Conservation (phyloP, 2,329 filamentous ascomycete species). For the Parastagonospora avenae region DNA sequence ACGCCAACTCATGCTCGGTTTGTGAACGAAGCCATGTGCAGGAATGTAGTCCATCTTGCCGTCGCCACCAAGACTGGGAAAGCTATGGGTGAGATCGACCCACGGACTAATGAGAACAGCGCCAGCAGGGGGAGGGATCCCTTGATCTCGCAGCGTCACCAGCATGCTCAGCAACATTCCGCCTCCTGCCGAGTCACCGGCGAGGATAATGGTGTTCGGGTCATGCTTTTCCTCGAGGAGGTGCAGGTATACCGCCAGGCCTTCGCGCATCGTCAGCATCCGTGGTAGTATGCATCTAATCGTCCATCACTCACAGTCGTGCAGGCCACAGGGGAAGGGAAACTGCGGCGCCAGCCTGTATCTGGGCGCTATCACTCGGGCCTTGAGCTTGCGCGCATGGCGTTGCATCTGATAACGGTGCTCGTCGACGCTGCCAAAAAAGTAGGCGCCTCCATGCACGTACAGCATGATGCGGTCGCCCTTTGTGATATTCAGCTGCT, state of each 20-base stretch:
- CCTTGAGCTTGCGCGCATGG: conserved; percentile 91
- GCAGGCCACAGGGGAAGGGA: conserved; percentile 89
- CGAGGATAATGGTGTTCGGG: conserved; percentile 81
- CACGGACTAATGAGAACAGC: conserved; percentile 91
- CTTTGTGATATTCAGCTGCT: conserved; percentile 60
- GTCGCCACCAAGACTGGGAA: conserved; percentile 81
- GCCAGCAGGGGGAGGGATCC: conserved; percentile 83
- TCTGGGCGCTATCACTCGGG: conserved; percentile 80
- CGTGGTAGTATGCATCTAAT: neutral
- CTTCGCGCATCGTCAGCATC: conserved; percentile 15
- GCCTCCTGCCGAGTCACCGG: conserved; percentile 90
- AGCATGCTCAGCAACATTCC: conserved; percentile 85
- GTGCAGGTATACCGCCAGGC: conserved; percentile 80
- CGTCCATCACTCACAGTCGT: conserved; percentile 66
- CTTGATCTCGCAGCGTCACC: conserved; percentile 80
- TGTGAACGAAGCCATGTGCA: conserved; percentile 83
- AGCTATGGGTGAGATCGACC: conserved; percentile 95
- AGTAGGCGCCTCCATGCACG: conserved; percentile 92
- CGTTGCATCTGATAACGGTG: conserved; percentile 98
- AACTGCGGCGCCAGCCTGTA: conserved; percentile 93
- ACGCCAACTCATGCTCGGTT: conserved; percentile 86
- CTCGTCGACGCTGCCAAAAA: conserved; percentile 92
- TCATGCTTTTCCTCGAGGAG: conserved; percentile 74
- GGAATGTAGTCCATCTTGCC: conserved; percentile 87
- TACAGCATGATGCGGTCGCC: conserved; percentile 86